Evolutionary conservation across 257 asterid species (phyloP), one percentile per base, ranked within the genome.

Genomic region (Capsicum pubescens): DNA sequence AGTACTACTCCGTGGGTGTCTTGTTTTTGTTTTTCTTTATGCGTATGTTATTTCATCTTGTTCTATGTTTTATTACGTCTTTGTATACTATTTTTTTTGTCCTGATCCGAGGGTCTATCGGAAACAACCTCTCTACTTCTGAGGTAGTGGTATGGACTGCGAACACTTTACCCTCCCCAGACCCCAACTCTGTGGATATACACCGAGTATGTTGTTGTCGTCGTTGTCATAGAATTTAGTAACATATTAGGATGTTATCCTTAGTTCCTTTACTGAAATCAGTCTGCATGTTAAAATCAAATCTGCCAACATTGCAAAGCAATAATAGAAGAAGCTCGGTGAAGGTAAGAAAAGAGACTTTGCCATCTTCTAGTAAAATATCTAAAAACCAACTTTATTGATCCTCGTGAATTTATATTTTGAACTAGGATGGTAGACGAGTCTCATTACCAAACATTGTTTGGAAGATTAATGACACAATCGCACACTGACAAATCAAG

Each of bases 181-280:
- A 26, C 32, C 32, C 32, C 32, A 26, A 26, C 32, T 2, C 32
- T 1, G 32, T 26, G 32, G 32, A 26, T 26, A 26, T 26, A 26
- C 32, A 26, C 32, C 1, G 1, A 26, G 32, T 26, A 26, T 26
- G 32, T 26, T 26, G 32, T 26, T 26, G 32, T 26, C 32, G 32
- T 26, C 32, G 32, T 26, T 26, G 32, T 26, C 32, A 21, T 26
- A 50, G 50, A 74, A 74, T 74, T 42, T 71, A 71, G 39, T 46
- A 71, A 71, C 39, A 71, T 46, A 71, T 46, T 46, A 26, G 80
- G 19, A 71, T 46, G 39, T 71, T 71, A 21, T 46, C 3, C 58
- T n/a, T 10, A 50, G 80, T 72, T 72, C 57, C 39, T 74, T 74
- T 7, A 74, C 81, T 7, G 81, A 21, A 50, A 74, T 48, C 60